Evolutionary conservation across 139 green algal genomes (phyloP).

Genomic region (Volvox africanus): DNA sequence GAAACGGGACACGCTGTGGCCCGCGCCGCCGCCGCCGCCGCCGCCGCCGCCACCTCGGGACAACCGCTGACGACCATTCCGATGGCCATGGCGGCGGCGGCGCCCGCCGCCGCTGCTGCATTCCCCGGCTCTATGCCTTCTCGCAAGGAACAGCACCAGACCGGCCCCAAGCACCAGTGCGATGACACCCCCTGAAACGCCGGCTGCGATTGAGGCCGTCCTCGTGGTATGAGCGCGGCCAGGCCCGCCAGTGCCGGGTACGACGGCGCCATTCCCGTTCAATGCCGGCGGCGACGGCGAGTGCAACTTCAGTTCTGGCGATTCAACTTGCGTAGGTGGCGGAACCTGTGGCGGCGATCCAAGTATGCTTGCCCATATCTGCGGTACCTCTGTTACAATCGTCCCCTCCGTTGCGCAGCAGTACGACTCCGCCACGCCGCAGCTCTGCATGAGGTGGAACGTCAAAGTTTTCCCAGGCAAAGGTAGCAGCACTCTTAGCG

Average conservation of each 20-base stretch:
- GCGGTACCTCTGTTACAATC: conserved; percentile 55
- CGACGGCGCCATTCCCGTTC: neutral
- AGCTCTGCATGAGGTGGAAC: neutral
- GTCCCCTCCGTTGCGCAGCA: conserved; percentile 46
- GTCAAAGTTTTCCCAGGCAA: too few species aligned
- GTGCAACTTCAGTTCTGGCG: neutral
- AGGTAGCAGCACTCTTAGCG: too few species aligned
- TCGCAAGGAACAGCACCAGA: neutral
- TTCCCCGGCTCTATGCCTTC: neutral
- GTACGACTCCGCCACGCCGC: conserved; percentile 40
- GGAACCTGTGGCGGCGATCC: neutral
- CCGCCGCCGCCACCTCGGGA: neutral
- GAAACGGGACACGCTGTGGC: neutral
- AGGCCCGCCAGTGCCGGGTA: neutral
- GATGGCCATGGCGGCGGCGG: neutral
- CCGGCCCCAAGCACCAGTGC: neutral
- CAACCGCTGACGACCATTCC: neutral
- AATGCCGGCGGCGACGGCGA: neutral
- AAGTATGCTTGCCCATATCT: conserved; percentile 55
- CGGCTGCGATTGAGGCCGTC: neutral
- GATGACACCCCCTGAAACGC: neutral
- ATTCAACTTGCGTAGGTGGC: neutral
- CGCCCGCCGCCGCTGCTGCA: neutral
- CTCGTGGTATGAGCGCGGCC: neutral
- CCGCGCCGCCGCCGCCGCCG: neutral